phyloP scores from a whole-genome alignment of 148 eudicot genomes.

The Nepenthes gracilis region DNA sequence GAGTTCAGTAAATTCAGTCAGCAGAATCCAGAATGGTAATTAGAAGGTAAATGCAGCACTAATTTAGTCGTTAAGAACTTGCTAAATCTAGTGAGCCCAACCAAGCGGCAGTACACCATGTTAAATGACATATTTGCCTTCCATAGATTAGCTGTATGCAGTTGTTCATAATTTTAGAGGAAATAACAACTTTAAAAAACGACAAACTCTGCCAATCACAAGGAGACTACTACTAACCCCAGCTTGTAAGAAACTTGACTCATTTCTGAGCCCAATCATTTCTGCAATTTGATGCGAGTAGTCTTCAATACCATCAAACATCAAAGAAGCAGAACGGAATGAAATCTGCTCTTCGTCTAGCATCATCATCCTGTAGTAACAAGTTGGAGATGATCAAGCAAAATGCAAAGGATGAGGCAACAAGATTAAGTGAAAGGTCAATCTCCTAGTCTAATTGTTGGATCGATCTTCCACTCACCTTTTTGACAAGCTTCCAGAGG shows the following conservation, averaged over 20 bases:
- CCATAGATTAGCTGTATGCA: too few relatives aligned
- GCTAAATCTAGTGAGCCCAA: too few relatives aligned
- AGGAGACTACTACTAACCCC: slow-evolving; percentile 48
- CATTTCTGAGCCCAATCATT: slow-evolving; percentile 93
- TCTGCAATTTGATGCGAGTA: slow-evolving; percentile 98
- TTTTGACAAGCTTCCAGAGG: slow-evolving; percentile 95
- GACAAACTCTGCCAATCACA: not conserved
- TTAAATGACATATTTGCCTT: too few relatives aligned
- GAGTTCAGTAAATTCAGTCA: too few relatives aligned
- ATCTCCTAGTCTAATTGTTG: not conserved
- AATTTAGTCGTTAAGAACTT: too few relatives aligned
- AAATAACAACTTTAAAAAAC: too few relatives aligned
- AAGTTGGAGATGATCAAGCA: slow-evolving; percentile 1
- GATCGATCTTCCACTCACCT: slow-evolving; percentile 36
- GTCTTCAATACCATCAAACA: slow-evolving; percentile 86
- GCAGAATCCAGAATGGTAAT: not conserved
- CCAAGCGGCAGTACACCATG: too few relatives aligned
- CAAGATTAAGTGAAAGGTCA: slow-evolving; percentile 7
- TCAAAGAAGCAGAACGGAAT: slow-evolving; percentile 70
- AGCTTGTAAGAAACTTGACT: slow-evolving; percentile 71
- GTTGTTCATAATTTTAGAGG: too few relatives aligned
- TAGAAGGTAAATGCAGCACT: not conserved
- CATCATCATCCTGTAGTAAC: slow-evolving; percentile 88
- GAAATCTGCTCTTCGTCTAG: slow-evolving; percentile 93
- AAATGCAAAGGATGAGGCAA: not conserved